Evolutionary conservation across 2,329 filamentous ascomycete species (phyloP), one percentile per base, ranked within the genome.

Genomic region (Botrytis elliptica): DNA sequence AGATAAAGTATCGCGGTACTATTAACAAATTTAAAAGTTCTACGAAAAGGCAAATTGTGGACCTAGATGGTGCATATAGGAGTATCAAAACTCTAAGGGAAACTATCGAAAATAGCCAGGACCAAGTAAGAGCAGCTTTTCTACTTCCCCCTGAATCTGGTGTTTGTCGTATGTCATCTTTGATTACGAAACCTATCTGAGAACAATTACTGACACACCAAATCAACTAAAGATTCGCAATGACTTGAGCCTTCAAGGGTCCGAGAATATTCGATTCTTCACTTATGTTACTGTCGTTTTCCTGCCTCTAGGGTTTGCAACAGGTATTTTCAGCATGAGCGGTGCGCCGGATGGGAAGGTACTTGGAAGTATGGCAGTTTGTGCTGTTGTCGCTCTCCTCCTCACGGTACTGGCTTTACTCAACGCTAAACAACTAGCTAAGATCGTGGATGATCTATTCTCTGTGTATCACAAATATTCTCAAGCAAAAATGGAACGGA

Each of bases 271-370:
- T 16, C 36, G 60, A 1, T 40, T 64, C 18, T 42, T 64, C 38
- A 64, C 60, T 36, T 64, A 64, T 40, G 36, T 64, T 16, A 64
- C 60, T 42, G 60, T 64, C 29, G 60, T 64, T n/a, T 42, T 64
- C n/a, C 10, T 44, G 29, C 62, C 38, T 42, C 38, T 64, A 1
- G 62, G 38, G 5, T 64, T 64, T 25, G 62, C 62, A 16, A 64
- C 62, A n/a, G n/a, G 62, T 20, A 44, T 44, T 9, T 64, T 64
- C 38, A 42, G 62, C 38, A 44, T 64, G 62, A 44, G 62, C 62
- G 36, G 62, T n/a, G 36, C 62, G 0, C 62, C 36, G 1, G 62
- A 40, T 20, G 36, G 62, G 1, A 29, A 18, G 16, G 14, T 44
- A 20, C 40, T 64, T 25, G 12, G 22, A 38, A 33, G 33, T 3